A percentile compares a stretch with the other conserved stretches of the same genome.
Conservation (phyloP, 345 rosid species). For the Balakata baccata region DNA sequence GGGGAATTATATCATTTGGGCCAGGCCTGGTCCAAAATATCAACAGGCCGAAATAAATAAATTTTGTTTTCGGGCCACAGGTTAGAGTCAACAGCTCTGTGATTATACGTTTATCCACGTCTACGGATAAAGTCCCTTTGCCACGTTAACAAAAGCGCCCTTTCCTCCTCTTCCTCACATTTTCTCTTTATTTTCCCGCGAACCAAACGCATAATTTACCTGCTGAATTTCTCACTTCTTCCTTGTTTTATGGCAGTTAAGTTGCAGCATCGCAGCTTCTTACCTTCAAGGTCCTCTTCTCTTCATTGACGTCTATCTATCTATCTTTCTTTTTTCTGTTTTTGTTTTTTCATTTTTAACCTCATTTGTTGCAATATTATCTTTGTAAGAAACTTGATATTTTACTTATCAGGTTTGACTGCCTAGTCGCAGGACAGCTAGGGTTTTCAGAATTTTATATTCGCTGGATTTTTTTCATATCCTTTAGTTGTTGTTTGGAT, state of each 20-base stretch:
- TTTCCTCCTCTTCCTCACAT: neutral
- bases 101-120: constrained; percentile 41
- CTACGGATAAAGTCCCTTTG: constrained; percentile 30
- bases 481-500: constrained; percentile 4
- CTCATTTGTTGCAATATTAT: neutral
- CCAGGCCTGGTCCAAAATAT: too few relatives aligned
- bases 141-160: constrained; percentile 42
- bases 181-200: constrained; percentile 20
- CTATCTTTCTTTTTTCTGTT: neutral
- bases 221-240: constrained; percentile 10
- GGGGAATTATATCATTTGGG: too few relatives aligned
- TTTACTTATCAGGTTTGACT: neutral
- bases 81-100: too few relatives aligned
- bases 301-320: neutral
- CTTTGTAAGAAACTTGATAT: neutral
- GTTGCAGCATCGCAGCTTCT: constrained; percentile 42
- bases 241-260: constrained; percentile 48
- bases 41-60: too few relatives aligned
- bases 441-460: constrained; percentile 5
- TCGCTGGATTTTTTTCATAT: neutral
- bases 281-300: constrained; percentile 46
- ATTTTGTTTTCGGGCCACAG: too few relatives aligned
- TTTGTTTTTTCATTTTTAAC: too few relatives aligned
- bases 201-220: constrained; percentile 25
- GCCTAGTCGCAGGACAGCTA: neutral